phyloP scores from a whole-genome alignment of 1,139 yeast species.

The Yamadazyma aaseri region DNA sequence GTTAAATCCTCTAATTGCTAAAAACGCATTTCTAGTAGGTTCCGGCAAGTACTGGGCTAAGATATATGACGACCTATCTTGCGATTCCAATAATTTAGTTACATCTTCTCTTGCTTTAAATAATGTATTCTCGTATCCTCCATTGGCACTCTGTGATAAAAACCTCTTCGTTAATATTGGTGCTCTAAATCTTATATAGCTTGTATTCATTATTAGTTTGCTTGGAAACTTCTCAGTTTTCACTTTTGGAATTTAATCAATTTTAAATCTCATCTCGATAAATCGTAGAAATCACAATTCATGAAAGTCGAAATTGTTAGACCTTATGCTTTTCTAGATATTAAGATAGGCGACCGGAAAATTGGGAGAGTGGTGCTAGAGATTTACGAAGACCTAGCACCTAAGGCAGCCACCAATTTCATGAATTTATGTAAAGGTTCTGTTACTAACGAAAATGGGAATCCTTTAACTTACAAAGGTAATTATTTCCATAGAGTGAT shows the following conservation, averaged over 20 bases:
- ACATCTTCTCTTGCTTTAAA: slow-evolving; percentile 45
- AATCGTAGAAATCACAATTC: neutral
- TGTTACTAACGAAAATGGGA: slow-evolving; percentile 5
- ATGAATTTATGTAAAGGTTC: slow-evolving; percentile 39
- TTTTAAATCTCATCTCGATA: slow-evolving; percentile 1
- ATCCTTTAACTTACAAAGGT: slow-evolving; percentile 30
- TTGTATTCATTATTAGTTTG: too few species aligned
- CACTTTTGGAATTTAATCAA: neutral
- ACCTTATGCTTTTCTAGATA: slow-evolving; percentile 55
- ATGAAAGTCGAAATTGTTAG: slow-evolving; percentile 36
- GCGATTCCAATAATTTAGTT: slow-evolving; percentile 36
- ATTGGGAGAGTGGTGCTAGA: slow-evolving; percentile 69
- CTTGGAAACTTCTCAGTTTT: too few species aligned
- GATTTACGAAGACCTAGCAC: slow-evolving; percentile 53
- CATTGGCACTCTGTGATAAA: neutral
- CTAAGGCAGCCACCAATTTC: slow-evolving; percentile 58
- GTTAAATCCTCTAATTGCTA: slow-evolving; percentile 71
- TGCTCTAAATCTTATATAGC: too few species aligned
- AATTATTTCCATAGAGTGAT: slow-evolving; percentile 66
- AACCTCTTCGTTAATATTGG: too few species aligned
- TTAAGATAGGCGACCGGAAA: slow-evolving; percentile 43
- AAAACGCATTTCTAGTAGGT: slow-evolving; percentile 60
- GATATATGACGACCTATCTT: slow-evolving; percentile 66
- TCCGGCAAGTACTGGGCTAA: slow-evolving; percentile 70
- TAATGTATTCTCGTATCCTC: slow-evolving; percentile 4